Conservation (phyloP, 2,329 filamentous ascomycete genomes). For the Monilinia laxa region DNA sequence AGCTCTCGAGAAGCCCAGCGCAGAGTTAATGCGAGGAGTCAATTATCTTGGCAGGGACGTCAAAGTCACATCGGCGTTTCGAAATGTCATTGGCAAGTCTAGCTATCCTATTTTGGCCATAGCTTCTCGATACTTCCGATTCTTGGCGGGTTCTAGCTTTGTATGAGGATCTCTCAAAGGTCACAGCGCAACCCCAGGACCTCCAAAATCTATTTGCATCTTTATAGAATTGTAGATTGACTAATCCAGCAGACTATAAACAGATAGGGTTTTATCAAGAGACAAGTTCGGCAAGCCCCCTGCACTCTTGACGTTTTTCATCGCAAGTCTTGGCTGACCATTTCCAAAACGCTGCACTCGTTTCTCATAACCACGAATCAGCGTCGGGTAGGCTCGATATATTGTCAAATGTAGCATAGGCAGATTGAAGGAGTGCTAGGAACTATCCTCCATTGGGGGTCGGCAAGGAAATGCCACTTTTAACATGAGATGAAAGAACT, state of each 20-base stretch:
- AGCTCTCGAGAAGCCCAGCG: neutral
- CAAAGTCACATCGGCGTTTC: constrained; percentile 14
- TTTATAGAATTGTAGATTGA: neutral
- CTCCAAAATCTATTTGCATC: constrained; percentile 7
- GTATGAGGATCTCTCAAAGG: constrained; percentile 4
- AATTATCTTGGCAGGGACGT: constrained; percentile 13
- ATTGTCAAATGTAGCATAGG: neutral
- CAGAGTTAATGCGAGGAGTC: constrained; percentile 13
- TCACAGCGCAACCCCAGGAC: constrained; percentile 15
- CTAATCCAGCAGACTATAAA: constrained; percentile 2
- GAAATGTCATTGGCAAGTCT: constrained; percentile 5
- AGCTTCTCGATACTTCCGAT: constrained; percentile 9
- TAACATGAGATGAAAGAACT: constrained; percentile 2
- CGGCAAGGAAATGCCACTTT: neutral
- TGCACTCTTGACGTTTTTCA: constrained; percentile 11
- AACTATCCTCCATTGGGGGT: neutral
- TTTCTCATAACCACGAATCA: neutral
- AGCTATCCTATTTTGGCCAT: constrained; percentile 10
- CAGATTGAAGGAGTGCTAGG: neutral
- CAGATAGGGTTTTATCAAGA: constrained; percentile 1
- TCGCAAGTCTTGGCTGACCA: constrained; percentile 22
- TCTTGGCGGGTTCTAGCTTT: constrained; percentile 19
- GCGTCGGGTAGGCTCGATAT: neutral
- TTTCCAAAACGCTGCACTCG: constrained; percentile 8
- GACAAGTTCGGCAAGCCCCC: neutral